A percentile compares a stretch with the other conserved stretches of the same genome.
Conservation (phyloP, 2,329 filamentous ascomycete species). For the Neonectria faginata region DNA sequence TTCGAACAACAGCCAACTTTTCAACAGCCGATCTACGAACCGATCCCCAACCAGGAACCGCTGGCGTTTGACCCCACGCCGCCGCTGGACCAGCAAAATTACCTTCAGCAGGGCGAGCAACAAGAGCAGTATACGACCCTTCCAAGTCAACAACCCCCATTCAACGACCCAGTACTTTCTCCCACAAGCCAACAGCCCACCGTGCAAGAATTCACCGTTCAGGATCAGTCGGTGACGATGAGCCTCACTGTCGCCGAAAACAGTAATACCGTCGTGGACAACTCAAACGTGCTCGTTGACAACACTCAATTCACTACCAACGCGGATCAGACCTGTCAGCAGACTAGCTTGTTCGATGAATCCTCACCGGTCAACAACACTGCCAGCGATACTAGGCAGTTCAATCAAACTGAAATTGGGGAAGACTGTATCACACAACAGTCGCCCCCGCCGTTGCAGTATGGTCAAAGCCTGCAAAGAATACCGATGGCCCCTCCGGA, state of each 20-base stretch:
- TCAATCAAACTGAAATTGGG: conserved; percentile 7
- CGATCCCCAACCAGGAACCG: background rate
- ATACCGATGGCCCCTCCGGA: background rate
- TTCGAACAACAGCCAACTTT: conserved; percentile 2
- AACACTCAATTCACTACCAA: background rate
- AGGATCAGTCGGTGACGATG: conserved; percentile 1
- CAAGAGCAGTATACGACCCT: conserved; percentile 5
- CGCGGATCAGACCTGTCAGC: background rate
- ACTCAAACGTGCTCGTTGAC: background rate
- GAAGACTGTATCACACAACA: conserved; percentile 12
- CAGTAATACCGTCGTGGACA: conserved; percentile 17
- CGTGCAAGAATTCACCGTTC: background rate
- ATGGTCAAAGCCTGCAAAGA: background rate
- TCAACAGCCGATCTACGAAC: conserved; percentile 1
- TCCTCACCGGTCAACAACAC: background rate
- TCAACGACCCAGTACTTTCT: background rate
- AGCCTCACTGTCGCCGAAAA: conserved; percentile 11
- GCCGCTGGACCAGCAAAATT: conserved; percentile 11
- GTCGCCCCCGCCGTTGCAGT: background rate
- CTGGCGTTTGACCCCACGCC: background rate
- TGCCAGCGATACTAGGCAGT: background rate
- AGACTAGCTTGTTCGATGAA: conserved; percentile 18
- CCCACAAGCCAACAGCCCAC: conserved; percentile 14
- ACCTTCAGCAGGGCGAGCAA: background rate
- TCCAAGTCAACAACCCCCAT: conserved; percentile 13